Evolutionary conservation across 2,329 filamentous ascomycete genomes (phyloP).

Genomic region (Aureobasidium sp.): DNA sequence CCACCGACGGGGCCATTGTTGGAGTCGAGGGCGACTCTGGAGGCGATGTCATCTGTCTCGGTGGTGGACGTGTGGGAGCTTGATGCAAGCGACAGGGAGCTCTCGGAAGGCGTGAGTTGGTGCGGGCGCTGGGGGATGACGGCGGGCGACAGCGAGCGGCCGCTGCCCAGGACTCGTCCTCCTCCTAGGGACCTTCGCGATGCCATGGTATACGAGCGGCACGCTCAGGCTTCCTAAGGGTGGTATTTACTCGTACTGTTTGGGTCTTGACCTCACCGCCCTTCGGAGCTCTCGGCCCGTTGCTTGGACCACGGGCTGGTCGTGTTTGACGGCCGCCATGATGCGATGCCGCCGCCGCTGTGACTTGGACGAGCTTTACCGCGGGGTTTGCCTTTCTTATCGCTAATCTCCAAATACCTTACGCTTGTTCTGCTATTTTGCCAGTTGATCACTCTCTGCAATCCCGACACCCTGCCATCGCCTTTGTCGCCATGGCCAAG

Average conservation of each 20-base stretch:
- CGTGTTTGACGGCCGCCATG: neutral
- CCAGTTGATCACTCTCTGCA: neutral
- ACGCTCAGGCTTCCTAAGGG: neutral
- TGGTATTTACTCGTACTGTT: neutral
- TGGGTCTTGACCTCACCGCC: slow-evolving; percentile 5
- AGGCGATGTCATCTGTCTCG: slow-evolving; percentile 68
- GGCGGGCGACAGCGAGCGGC: slow-evolving; percentile 69
- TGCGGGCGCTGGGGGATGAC: slow-evolving; percentile 33
- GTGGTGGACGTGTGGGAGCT: slow-evolving; percentile 68
- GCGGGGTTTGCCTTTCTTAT: slow-evolving; percentile 11
- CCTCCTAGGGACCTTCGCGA: slow-evolving; percentile 76
- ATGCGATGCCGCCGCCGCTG: neutral
- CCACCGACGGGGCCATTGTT: slow-evolving; percentile 39
- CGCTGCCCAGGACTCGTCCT: slow-evolving; percentile 82
- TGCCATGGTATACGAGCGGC: slow-evolving; percentile 53
- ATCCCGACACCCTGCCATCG: neutral
- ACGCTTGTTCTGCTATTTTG: neutral
- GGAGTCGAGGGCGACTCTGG: slow-evolving; percentile 66
- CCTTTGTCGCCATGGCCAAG: slow-evolving; percentile 36
- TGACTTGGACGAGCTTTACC: neutral
- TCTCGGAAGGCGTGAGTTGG: slow-evolving; percentile 57
- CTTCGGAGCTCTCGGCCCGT: slow-evolving; percentile 2
- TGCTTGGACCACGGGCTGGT: slow-evolving; percentile 1
- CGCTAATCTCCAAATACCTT: neutral
- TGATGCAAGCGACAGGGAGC: slow-evolving; percentile 61